phyloP scores from a whole-genome alignment of 2,329 filamentous ascomycete genomes.

The Curvularia sp. region DNA sequence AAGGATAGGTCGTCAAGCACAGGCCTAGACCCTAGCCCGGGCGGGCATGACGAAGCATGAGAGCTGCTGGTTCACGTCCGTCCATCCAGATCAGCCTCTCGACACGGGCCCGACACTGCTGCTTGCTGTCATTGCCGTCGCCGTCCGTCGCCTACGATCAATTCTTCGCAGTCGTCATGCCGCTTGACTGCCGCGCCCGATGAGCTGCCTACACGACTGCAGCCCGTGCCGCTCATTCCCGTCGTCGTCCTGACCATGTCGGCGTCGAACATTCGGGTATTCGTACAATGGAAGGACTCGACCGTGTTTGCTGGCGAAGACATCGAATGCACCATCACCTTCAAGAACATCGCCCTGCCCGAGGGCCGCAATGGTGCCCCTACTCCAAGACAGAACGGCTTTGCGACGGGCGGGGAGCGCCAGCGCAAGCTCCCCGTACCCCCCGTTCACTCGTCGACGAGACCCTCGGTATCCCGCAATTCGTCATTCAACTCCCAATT shows the following conservation, averaged over 20 bases:
- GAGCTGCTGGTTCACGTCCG: conserved; percentile 1
- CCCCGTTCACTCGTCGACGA: conserved; percentile 46
- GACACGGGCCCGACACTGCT: conserved; percentile 4
- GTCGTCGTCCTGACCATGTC: conserved; percentile 39
- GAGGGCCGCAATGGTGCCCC: conserved; percentile 43
- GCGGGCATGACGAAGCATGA: conserved; percentile 17
- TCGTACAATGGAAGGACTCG: conserved; percentile 91
- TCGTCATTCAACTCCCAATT: conserved; percentile 45
- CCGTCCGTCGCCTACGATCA: conserved; percentile 3
- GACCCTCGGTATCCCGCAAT: conserved; percentile 46
- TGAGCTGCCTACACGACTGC: conserved; percentile 41
- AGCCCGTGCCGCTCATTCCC: conserved; percentile 35
- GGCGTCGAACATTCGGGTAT: conserved; percentile 81
- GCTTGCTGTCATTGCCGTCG: conserved; percentile 13
- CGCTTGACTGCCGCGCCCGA: conserved; percentile 36
- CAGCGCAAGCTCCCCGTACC: conserved; percentile 51
- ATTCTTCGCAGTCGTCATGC: conserved; percentile 36
- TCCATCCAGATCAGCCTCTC: conserved; percentile 7
- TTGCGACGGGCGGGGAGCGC: conserved; percentile 44
- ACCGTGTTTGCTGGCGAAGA: conserved; percentile 97
- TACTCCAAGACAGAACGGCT: conserved; percentile 46
- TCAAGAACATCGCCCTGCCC: conserved; percentile 79
- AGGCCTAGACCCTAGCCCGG: conserved; percentile 5
- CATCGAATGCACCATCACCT: conserved; percentile 93
- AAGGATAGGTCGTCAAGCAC: background rate